Evolutionary conservation across 2,329 filamentous ascomycete genomes (phyloP).

Genomic region (Pyrenochaeta sp.): DNA sequence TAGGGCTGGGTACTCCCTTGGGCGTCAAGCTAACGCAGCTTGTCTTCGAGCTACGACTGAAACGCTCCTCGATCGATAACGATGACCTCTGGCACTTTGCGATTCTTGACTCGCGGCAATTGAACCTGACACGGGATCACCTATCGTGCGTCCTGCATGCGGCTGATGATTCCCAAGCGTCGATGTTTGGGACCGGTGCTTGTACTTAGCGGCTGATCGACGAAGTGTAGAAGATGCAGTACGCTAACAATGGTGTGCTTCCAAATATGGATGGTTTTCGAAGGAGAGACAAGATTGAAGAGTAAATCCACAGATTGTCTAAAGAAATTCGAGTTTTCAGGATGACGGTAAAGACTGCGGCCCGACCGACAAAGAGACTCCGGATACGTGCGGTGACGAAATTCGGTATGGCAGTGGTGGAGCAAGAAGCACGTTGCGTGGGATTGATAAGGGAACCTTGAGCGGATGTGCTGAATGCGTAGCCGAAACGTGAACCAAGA

Average conservation of each 20-base stretch:
- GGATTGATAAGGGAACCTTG: constrained; percentile 31
- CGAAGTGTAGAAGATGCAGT: constrained; percentile 21
- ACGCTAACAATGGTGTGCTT: constrained; percentile 19
- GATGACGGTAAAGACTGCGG: background rate
- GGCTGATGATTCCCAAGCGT: constrained; percentile 17
- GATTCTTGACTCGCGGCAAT: constrained; percentile 20
- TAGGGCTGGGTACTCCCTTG: constrained; percentile 9
- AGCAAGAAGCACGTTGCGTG: constrained; percentile 12
- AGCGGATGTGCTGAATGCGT: constrained; percentile 19
- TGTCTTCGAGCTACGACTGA: constrained; percentile 2
- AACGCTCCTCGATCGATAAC: constrained; percentile 10
- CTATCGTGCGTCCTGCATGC: constrained; percentile 14
- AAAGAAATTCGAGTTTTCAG: background rate
- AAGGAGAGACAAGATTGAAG: background rate
- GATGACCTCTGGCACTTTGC: constrained; percentile 19
- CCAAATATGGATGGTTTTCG: constrained; percentile 27
- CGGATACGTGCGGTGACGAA: background rate
- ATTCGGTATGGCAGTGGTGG: constrained; percentile 10
- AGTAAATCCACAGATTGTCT: background rate
- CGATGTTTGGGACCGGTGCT: constrained; percentile 17
- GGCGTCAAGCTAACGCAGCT: background rate
- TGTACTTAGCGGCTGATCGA: constrained; percentile 26
- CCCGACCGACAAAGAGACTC: background rate
- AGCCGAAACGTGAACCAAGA: constrained; percentile 14
- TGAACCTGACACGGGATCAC: constrained; percentile 24